Conservation (phyloP, 139 green algal genomes). For the Chlorella sp. region DNA sequence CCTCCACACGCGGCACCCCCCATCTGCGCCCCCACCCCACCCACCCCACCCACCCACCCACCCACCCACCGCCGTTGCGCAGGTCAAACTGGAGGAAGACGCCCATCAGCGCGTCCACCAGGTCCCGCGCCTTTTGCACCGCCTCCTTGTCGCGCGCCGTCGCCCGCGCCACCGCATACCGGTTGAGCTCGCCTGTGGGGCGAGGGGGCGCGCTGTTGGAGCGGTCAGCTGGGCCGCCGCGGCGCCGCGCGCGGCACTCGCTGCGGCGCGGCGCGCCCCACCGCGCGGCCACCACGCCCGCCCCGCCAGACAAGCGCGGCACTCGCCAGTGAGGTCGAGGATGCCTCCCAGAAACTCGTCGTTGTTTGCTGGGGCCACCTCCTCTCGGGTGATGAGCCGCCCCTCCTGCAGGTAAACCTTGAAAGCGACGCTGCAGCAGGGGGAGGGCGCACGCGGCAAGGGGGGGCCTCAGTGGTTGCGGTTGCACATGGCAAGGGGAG, state of each 20-base stretch:
- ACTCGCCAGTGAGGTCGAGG: constrained; percentile 81
- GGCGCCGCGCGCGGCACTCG: background rate
- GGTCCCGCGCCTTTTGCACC: constrained; percentile 60
- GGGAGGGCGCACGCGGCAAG: too few species aligned
- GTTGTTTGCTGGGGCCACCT: constrained; percentile 57
- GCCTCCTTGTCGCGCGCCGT: constrained; percentile 63
- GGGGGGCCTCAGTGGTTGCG: too few species aligned
- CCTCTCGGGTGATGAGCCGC: constrained; percentile 42
- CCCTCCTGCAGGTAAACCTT: constrained; percentile 62
- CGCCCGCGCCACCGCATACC: constrained; percentile 61
- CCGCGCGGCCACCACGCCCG: background rate
- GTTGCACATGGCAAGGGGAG: too few species aligned
- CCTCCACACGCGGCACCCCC: too few species aligned
- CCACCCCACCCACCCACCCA: background rate
- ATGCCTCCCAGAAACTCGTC: constrained; percentile 84
- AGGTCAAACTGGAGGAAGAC: constrained; percentile 39
- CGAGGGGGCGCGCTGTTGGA: background rate
- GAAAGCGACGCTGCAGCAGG: too few species aligned
- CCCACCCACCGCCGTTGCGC: constrained; percentile 3
- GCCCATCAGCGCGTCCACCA: constrained; percentile 71
- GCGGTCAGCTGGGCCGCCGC: background rate
- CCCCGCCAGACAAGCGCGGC: background rate
- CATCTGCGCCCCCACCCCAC: background rate
- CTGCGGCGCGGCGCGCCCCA: background rate
- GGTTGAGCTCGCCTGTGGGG: constrained; percentile 76